Conservation (phyloP, 164 flowering plant species). For the Santalum album region DNA sequence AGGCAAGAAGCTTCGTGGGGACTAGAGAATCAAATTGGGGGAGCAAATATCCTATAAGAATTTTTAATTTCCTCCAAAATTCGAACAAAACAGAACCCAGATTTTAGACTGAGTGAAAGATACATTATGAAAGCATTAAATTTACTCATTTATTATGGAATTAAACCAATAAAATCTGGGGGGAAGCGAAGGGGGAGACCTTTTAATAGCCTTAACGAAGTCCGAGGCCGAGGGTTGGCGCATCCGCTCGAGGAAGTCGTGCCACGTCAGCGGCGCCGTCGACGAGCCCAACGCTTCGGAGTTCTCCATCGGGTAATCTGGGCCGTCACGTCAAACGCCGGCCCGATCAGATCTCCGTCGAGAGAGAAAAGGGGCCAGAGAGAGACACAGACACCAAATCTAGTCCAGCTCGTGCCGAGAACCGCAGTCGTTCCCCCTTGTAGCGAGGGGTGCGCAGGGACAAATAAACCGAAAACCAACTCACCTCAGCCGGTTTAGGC, state of each 20-base stretch:
- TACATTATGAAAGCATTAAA: neutral
- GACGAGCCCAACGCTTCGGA: conserved; percentile 51
- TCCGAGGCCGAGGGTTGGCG: conserved; percentile 83
- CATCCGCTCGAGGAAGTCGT: conserved; percentile 96
- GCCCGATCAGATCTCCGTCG: neutral
- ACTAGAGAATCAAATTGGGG: no score
- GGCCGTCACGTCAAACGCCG: neutral
- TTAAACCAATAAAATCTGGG: neutral
- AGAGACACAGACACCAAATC: no score
- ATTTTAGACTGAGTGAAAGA: neutral
- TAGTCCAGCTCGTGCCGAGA: no score
- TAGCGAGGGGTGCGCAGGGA: no score
- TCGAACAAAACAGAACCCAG: no score
- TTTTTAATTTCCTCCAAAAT: no score
- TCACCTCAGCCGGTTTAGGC: no score
- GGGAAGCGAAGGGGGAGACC: conserved; percentile 25
- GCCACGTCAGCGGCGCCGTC: conserved; percentile 70
- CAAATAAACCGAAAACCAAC: no score
- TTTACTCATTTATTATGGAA: neutral
- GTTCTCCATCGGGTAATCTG: conserved; percentile 46
- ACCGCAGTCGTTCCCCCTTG: no score
- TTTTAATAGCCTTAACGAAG: conserved; percentile 79
- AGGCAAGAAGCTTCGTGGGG: no score
- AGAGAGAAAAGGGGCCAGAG: no score
- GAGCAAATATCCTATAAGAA: no score